Conservation (phyloP, 805 yeast genomes). For the Maudiozyma barnettii region DNA sequence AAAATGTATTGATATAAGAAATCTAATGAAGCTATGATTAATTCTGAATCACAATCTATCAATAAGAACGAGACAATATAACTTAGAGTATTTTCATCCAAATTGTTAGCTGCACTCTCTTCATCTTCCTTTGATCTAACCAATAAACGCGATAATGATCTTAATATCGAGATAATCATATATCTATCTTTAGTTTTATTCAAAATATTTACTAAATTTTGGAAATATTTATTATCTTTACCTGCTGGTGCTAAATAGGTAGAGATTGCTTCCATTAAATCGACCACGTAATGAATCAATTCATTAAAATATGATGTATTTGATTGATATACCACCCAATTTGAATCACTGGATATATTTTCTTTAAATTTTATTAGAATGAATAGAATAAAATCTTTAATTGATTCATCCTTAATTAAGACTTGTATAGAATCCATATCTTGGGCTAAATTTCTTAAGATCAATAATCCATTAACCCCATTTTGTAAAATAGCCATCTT, state of each 20-base stretch:
- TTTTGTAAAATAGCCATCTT: conserved; percentile 17
- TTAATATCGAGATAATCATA: conserved; percentile 55
- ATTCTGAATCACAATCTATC: conserved; percentile 51
- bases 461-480: conserved; percentile 36
- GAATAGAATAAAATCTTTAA: conserved; percentile 38
- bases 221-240: conserved; percentile 55
- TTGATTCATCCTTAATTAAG: conserved; percentile 44
- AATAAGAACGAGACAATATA: conserved; percentile 49
- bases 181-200: conserved; percentile 54
- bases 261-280: conserved; percentile 74
- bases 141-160: conserved; percentile 71
- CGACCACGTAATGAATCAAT: conserved; percentile 56
- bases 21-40: conserved; percentile 64
- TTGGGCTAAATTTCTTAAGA: conserved; percentile 73
- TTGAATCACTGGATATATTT: conserved; percentile 15
- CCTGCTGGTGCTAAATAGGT: conserved; percentile 72
- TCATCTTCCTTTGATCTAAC: conserved; percentile 45
- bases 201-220: conserved; percentile 42
- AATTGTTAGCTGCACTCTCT: conserved; percentile 41
- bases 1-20: conserved; percentile 71
- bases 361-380: conserved; percentile 20
- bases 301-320: conserved; percentile 41
- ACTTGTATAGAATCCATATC: conserved; percentile 76
- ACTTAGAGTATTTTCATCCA: conserved; percentile 40
- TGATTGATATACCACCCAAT: conserved; percentile 20